Conservation (phyloP, 1,284 basidiomycete genomes). For the Ceratobasidium sp. region DNA sequence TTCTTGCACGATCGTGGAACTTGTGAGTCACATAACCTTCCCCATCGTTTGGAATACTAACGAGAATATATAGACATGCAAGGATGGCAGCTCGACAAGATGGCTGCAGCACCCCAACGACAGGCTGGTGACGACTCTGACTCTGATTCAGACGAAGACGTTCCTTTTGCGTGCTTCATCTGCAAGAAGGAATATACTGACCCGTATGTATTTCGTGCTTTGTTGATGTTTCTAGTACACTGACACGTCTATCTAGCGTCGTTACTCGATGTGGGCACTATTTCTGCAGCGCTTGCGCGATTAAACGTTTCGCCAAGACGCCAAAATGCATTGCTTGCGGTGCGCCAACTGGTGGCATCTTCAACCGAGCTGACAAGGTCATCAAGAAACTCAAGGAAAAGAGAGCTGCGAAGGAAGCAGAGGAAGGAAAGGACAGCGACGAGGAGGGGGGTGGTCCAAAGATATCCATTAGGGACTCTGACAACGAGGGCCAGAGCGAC, state of each 20-base stretch:
- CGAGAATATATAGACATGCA: slow-evolving; percentile 76
- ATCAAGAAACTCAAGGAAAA: slow-evolving; percentile 69
- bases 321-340: slow-evolving; percentile 97
- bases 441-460: slow-evolving; percentile 52
- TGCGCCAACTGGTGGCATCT: slow-evolving; percentile 92
- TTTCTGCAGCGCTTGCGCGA: slow-evolving; percentile 94
- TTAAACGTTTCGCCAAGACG: slow-evolving; percentile 92
- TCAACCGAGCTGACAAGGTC: slow-evolving; percentile 88
- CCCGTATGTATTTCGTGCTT: slow-evolving; percentile 61
- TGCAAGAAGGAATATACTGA: slow-evolving; percentile 95
- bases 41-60: slow-evolving; percentile 26
- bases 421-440: slow-evolving; percentile 60
- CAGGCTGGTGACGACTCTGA: slow-evolving; percentile 68
- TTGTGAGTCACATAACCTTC: slow-evolving; percentile 63
- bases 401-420: slow-evolving; percentile 63
- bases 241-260: slow-evolving; percentile 54
- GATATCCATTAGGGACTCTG: slow-evolving; percentile 35
- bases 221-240: background rate
- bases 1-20: slow-evolving; percentile 90
- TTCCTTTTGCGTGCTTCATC: slow-evolving; percentile 97
- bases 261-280: slow-evolving; percentile 98
- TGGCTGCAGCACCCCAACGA: slow-evolving; percentile 73
- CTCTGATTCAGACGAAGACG: slow-evolving; percentile 81
- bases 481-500: slow-evolving; percentile 27
- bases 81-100: slow-evolving; percentile 97